Evolutionary conservation across 306 rosid species (phyloP).

Genomic region (Canavalia ensiformis): DNA sequence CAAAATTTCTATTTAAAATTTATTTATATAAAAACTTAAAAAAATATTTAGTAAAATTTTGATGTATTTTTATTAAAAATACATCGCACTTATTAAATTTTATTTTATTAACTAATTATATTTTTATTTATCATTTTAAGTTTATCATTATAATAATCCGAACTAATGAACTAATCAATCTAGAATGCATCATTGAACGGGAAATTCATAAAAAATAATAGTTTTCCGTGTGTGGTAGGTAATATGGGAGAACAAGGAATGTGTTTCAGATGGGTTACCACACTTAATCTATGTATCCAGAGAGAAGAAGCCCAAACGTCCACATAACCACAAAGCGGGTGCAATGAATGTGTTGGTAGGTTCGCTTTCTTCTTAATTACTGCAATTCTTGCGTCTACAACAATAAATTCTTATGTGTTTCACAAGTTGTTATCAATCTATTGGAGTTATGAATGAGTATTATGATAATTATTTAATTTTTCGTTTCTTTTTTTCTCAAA

Average conservation of each 20-base stretch:
- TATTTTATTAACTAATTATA: no score
- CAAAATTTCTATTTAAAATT: no score
- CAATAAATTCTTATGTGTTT: background rate
- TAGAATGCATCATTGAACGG: background rate
- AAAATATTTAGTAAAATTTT: no score
- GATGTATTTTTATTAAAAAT: no score
- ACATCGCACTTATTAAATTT: no score
- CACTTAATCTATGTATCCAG: conserved; percentile 68
- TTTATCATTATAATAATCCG: background rate
- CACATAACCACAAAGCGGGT: conserved; percentile 77
- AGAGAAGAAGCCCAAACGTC: conserved; percentile 65
- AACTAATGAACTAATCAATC: background rate
- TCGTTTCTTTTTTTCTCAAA: no score
- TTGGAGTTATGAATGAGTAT: no score
- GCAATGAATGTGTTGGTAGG: conserved; percentile 84
- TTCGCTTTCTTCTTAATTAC: background rate
- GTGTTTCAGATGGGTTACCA: conserved; percentile 50
- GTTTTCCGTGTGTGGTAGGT: conserved; percentile 45
- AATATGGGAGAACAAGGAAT: conserved; percentile 63
- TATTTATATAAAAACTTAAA: no score
- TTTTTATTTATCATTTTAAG: no score
- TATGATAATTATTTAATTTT: no score
- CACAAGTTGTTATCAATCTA: no score
- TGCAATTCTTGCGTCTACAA: background rate
- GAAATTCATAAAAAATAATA: background rate